Evolutionary conservation across 1,284 basidiomycete species (phyloP).

Genomic region (Polyporus tsugae): DNA sequence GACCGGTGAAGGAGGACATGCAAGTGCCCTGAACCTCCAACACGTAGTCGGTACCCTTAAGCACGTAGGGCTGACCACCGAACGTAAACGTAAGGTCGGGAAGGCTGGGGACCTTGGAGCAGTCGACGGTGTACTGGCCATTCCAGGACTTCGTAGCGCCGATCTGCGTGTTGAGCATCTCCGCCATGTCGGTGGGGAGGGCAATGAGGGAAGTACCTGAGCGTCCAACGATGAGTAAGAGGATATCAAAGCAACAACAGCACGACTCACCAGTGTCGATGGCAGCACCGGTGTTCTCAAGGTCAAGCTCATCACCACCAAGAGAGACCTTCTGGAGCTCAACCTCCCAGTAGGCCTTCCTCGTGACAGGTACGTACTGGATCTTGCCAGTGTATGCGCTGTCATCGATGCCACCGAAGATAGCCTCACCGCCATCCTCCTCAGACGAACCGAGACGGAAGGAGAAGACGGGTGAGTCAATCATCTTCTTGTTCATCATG

Average conservation of each 20-base stretch:
- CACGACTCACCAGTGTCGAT: slow-evolving; percentile 87
- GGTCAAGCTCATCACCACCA: slow-evolving; percentile 85
- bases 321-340: slow-evolving; percentile 89
- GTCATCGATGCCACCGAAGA: slow-evolving; percentile 93
- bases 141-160: slow-evolving; percentile 94
- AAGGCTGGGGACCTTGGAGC: slow-evolving; percentile 81
- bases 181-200: slow-evolving; percentile 93
- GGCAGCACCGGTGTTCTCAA: slow-evolving; percentile 93
- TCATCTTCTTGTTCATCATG: slow-evolving; percentile 87
- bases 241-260: neutral
- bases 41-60: slow-evolving; percentile 90
- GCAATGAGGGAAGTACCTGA: slow-evolving; percentile 90
- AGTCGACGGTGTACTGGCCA: slow-evolving; percentile 94
- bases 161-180: slow-evolving; percentile 97
- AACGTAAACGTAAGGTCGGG: slow-evolving; percentile 93
- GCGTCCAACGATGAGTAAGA: slow-evolving; percentile 9
- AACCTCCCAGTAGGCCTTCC: slow-evolving; percentile 99
- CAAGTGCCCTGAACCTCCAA: slow-evolving; percentile 91
- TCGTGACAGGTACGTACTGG: slow-evolving; percentile 89
- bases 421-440: slow-evolving; percentile 90
- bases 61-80: slow-evolving; percentile 79
- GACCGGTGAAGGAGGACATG: slow-evolving; percentile 92
- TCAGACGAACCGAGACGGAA: slow-evolving; percentile 94
- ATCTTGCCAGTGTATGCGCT: slow-evolving; percentile 86
- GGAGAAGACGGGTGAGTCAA: slow-evolving; percentile 91